These are phyloP conservation scores for Eucalyptus marginata DNA, from an alignment of 345 rosid species.

Conservation along the genomic window DNA sequence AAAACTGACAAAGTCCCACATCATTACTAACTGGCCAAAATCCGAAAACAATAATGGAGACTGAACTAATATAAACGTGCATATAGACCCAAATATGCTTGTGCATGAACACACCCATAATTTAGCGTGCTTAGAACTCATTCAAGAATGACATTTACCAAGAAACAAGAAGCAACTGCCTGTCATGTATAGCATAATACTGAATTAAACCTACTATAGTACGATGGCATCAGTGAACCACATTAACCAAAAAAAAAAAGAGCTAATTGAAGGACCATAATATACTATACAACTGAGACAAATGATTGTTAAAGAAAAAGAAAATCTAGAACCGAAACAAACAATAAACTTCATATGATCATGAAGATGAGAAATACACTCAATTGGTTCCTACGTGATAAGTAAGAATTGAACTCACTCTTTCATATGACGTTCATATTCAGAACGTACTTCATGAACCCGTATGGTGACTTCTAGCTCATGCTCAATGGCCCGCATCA, in stretches of 20 bases:
- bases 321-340: not conserved
- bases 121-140: not conserved
- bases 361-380: not conserved
- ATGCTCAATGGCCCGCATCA: slow-evolving; percentile 88
- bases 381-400: not conserved
- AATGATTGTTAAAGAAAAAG: not conserved
- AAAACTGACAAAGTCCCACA: not conserved
- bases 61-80: not conserved
- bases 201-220: not conserved
- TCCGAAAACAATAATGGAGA: not conserved
- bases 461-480: slow-evolving; percentile 90
- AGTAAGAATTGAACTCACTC: slow-evolving; percentile 44
- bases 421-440: slow-evolving; percentile 85
- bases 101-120: not conserved
- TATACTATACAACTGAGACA: not conserved
- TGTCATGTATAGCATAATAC: not conserved
- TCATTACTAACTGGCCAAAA: not conserved
- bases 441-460: slow-evolving; percentile 90
- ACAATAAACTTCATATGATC: not conserved
- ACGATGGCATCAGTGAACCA: not conserved
- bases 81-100: not conserved
- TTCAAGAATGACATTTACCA: not conserved
- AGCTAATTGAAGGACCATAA: not conserved
- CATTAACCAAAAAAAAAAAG: not conserved
- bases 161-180: not conserved